Evolutionary conservation across 2,329 filamentous ascomycete genomes (phyloP), one percentile per base, ranked within the genome.

Genomic region (Ambrosiella xylebori): DNA sequence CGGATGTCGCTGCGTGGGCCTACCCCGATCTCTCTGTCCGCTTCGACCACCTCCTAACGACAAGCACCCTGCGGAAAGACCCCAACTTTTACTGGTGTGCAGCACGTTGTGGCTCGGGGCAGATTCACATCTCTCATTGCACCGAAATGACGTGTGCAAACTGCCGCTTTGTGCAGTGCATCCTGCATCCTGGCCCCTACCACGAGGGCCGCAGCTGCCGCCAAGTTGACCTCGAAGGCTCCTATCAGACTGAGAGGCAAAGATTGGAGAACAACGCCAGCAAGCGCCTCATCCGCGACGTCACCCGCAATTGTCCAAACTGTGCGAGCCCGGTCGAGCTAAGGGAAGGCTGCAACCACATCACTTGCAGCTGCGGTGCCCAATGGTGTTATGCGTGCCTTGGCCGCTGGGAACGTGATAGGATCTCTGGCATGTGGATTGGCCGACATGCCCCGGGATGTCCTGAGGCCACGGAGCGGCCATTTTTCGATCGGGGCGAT

Each of bases 371-470:
- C 5, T 73, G 71, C 54, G 66, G 68, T 6, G 67, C 71, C 39
- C 66, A 72, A 54, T 73, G 69, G 69, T 72, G 70, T 61, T 72
- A 71, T 61, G 15, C 69, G 8, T 73, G 71, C 61, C 63, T 64
- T 7, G 66, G 62, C 0, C 56, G 63, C 2, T 71, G 66, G 57
- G 63, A 64, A 36, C 61, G 59, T 40, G 65, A 67, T 54, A 45
- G 60, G 3, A 41, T 56, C 3, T 50, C 53, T n/a, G 54, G 54
- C 13, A 51, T 56, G 19, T 37, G 40, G 35, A 53, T 56, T 27
- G 56, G 53, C 41, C 45, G 38, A 13, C 58, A 59, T 37, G 17
- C 27, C 4, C 45, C 37, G 2, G 53, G 38, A 3, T 59, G 58
- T n/a, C 38, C 41, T 6, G 58, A 59, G 13, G 58, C 39, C 8